Percentiles rank a stretch among this genome's conserved stretches.
phyloP scores from a whole-genome alignment of 2,329 filamentous ascomycete genomes.

The Penicillium concentricum region DNA sequence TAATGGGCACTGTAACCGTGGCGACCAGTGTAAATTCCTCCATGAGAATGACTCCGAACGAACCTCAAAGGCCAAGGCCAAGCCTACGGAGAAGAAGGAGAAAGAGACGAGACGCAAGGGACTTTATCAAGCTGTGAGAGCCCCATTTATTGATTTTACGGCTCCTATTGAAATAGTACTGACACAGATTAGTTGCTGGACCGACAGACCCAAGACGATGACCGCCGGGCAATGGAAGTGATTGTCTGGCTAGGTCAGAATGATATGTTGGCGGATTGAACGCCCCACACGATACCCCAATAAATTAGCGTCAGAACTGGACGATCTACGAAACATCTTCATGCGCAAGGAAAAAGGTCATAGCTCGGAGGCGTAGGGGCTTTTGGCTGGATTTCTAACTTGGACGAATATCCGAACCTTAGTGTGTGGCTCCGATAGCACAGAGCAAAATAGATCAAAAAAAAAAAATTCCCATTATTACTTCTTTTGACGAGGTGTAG shows the following conservation, averaged over 20 bases:
- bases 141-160: background rate
- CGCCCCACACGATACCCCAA: conserved; percentile 5
- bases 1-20: conserved; percentile 43
- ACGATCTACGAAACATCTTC: background rate
- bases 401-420: background rate
- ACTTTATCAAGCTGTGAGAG: conserved; percentile 45
- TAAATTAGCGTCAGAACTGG: conserved; percentile 1
- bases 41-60: conserved; percentile 38
- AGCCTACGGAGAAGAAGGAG: conserved; percentile 23
- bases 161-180: conserved; percentile 1
- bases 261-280: background rate
- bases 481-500: no score
- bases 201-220: conserved; percentile 44
- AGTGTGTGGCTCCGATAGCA: background rate
- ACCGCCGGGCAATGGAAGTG: conserved; percentile 42
- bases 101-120: conserved; percentile 36
- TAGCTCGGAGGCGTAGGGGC: conserved; percentile 4
- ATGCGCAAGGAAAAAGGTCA: conserved; percentile 1
- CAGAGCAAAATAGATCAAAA: background rate
- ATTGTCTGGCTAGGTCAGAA: conserved; percentile 45
- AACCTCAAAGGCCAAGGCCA: conserved; percentile 29
- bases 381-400: conserved; percentile 3
- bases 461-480: no score
- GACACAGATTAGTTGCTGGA: conserved; percentile 38
- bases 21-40: conserved; percentile 42